These are phyloP conservation scores for Malus hybrid DNA, from an alignment of 331 rosid species.

Conservation along the genomic window DNA sequence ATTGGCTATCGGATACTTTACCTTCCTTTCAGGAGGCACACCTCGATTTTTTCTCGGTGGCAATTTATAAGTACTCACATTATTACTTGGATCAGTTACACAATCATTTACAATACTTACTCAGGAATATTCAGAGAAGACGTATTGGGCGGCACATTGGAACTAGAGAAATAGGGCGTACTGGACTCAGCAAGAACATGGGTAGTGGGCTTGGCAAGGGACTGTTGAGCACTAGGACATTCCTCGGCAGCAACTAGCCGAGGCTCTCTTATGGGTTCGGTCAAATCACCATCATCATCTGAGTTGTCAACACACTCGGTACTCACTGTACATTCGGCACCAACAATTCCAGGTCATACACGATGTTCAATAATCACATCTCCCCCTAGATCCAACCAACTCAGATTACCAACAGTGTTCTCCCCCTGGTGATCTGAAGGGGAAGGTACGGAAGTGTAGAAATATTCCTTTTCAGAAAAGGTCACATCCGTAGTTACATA, in stretches of 20 bases:
- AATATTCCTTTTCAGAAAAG: neutral
- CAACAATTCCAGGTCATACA: neutral
- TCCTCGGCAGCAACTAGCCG: neutral
- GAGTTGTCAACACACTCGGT: neutral
- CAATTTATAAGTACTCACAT: no score
- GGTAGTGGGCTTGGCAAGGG: neutral
- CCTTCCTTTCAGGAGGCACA: no score
- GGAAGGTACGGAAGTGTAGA: neutral
- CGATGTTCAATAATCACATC: neutral
- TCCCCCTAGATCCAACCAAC: neutral
- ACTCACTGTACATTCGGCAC: neutral
- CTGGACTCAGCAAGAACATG: rapidly evolving
- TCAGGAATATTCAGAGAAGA: no score
- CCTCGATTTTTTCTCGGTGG: no score
- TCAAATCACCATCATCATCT: neutral
- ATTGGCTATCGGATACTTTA: no score
- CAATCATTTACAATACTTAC: no score
- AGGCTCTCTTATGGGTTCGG: neutral
- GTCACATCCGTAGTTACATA: neutral
- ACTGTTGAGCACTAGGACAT: rapidly evolving
- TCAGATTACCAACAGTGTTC: neutral
- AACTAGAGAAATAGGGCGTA: neutral
- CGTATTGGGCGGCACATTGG: neutral
- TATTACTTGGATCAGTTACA: no score
- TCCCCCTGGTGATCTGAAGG: neutral